A percentile compares a stretch with the other conserved stretches of the same genome.
These are phyloP conservation scores for Malus domestica DNA, from an alignment of 306 rosid genomes.

Conservation along the genomic window DNA sequence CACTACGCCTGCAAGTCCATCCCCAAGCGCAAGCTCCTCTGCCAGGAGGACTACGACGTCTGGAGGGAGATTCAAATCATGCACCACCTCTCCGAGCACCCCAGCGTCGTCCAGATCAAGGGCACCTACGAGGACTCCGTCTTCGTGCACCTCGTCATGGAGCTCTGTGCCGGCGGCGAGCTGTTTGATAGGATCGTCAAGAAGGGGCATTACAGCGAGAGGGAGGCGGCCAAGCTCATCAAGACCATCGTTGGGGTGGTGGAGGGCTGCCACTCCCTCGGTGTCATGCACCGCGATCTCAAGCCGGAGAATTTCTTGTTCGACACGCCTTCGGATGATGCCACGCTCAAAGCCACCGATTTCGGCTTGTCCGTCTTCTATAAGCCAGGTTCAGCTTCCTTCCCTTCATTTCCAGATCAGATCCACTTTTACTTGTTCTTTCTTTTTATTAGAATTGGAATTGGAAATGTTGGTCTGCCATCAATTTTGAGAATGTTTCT, in stretches of 20 bases:
- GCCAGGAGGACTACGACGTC: constrained; percentile 71
- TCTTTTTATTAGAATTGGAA: neutral
- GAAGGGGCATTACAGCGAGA: constrained; percentile 87
- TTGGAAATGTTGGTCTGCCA: neutral
- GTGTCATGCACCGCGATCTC: constrained; percentile 94
- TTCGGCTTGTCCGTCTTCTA: constrained; percentile 78
- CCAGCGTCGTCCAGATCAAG: constrained; percentile 60
- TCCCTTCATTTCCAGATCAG: neutral
- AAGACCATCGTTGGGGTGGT: constrained; percentile 82
- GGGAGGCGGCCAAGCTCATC: constrained; percentile 66
- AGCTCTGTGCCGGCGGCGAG: constrained; percentile 84
- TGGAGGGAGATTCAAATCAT: constrained; percentile 96
- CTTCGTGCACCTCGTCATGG: constrained; percentile 85
- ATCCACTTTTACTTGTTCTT: neutral
- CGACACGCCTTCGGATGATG: constrained; percentile 62
- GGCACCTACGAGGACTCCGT: constrained; percentile 82
- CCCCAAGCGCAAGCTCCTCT: constrained; percentile 74
- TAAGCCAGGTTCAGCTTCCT: constrained; percentile 54
- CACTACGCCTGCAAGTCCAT: constrained; percentile 80
- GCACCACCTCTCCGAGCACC: constrained; percentile 78
- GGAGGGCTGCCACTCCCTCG: constrained; percentile 80
- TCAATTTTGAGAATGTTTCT: neutral
- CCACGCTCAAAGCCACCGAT: constrained; percentile 74
- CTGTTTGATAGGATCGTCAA: constrained; percentile 75
- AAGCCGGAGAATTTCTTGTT: constrained; percentile 94